These are phyloP conservation scores for Penicillium sp. DNA, from an alignment of 2,329 filamentous ascomycete species.

Conservation along the genomic window DNA sequence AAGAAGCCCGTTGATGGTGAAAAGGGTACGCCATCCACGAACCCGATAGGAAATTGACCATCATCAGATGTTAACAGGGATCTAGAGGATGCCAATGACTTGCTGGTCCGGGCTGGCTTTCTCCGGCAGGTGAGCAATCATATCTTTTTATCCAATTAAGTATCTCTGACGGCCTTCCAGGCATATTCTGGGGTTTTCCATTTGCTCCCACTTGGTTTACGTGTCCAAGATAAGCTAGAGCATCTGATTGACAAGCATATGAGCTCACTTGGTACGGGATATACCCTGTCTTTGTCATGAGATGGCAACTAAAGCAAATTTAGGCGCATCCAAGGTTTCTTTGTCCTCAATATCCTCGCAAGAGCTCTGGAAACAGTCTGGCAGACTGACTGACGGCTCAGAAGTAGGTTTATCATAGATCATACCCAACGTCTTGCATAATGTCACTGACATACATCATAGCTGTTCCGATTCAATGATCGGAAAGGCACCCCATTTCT, in stretches of 20 bases:
- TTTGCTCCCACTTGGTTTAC: constrained; percentile 72
- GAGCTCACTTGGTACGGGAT: constrained; percentile 55
- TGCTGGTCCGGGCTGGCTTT: constrained; percentile 63
- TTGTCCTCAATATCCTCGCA: constrained; percentile 56
- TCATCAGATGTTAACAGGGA: constrained; percentile 15
- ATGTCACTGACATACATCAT: constrained; percentile 17
- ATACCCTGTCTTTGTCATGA: neutral
- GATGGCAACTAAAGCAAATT: neutral
- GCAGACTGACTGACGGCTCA: constrained; percentile 66
- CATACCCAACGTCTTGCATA: neutral
- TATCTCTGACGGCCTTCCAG: constrained; percentile 33
- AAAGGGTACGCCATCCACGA: constrained; percentile 23
- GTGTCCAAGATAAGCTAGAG: constrained; percentile 84
- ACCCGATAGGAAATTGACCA: constrained; percentile 35
- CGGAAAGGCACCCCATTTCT: constrained; percentile 66
- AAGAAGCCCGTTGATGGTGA: constrained; percentile 45
- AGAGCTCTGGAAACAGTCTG: constrained; percentile 71
- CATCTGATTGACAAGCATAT: constrained; percentile 81
- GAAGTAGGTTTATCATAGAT: constrained; percentile 48
- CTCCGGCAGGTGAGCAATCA: constrained; percentile 54
- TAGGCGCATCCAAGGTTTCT: constrained; percentile 20
- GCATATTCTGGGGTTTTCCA: constrained; percentile 88
- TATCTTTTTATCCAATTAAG: neutral
- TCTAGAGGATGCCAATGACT: constrained; percentile 53
- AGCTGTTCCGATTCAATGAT: constrained; percentile 74